Conservation (phyloP, 371 early-diverging fungal genomes). For the Syncephalastrum monosporum region DNA sequence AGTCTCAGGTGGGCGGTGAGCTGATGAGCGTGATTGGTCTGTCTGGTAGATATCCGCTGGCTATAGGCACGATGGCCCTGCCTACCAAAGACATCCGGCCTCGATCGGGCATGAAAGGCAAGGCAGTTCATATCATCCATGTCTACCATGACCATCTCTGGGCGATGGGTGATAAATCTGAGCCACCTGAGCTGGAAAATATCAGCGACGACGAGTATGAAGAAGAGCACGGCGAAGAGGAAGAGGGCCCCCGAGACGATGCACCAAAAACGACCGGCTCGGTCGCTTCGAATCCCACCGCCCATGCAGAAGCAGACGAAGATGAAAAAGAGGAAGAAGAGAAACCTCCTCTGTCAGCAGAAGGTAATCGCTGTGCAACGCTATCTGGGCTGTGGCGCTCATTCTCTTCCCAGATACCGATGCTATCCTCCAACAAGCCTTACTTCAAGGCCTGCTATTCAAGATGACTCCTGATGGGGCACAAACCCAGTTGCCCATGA, state of each 20-base stretch:
- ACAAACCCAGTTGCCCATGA: conserved; percentile 55
- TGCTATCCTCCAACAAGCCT: conserved; percentile 52
- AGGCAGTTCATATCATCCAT: conserved; percentile 69
- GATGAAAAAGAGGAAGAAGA: conserved; percentile 13
- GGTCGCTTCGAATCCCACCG: background rate
- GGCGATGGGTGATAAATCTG: conserved; percentile 63
- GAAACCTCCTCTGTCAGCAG: conserved; percentile 12
- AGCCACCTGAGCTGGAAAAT: conserved; percentile 46
- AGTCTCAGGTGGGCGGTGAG: background rate
- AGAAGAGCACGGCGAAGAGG: conserved; percentile 18
- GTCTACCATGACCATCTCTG: conserved; percentile 68
- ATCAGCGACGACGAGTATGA: conserved; percentile 31
- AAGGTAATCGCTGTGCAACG: conserved; percentile 3
- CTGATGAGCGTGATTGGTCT: background rate
- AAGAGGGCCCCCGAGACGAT: background rate
- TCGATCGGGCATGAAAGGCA: conserved; percentile 65
- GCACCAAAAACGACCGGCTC: too few relatives aligned
- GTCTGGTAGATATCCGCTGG: conserved; percentile 45
- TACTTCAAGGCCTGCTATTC: conserved; percentile 62
- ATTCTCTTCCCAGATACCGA: conserved; percentile 39
- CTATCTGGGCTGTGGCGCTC: background rate
- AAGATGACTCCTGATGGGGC: conserved; percentile 56
- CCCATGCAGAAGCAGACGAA: conserved; percentile 11
- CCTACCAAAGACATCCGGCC: conserved; percentile 46
- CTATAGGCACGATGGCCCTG: conserved; percentile 58